phyloP scores from a whole-genome alignment of 2,329 filamentous ascomycete genomes.

The Tolypocladium tropicale region DNA sequence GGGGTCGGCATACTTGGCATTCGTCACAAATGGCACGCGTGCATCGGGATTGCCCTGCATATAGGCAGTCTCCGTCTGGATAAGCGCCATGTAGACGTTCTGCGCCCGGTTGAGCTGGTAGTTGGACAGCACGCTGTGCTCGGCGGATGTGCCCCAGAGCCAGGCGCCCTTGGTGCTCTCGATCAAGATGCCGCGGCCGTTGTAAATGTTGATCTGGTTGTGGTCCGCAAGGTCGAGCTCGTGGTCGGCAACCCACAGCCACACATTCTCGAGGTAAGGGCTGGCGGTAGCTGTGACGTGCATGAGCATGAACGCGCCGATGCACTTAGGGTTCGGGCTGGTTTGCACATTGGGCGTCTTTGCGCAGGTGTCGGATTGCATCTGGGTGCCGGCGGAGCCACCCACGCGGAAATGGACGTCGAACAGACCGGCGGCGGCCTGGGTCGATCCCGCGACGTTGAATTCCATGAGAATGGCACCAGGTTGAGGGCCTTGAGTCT shows the following conservation, averaged over 20 bases:
- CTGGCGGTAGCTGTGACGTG: constrained; percentile 53
- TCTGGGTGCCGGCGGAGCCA: constrained; percentile 71
- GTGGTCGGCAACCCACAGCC: constrained; percentile 88
- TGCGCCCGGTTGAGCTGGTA: constrained; percentile 72
- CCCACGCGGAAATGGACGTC: constrained; percentile 94
- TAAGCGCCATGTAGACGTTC: constrained; percentile 71
- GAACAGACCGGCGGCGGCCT: constrained; percentile 75
- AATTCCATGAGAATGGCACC: constrained; percentile 88
- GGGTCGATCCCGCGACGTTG: constrained; percentile 62
- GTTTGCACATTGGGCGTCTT: constrained; percentile 61
- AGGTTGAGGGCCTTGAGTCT: constrained; percentile 71
- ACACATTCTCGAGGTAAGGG: constrained; percentile 78
- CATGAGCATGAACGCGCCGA: constrained; percentile 62
- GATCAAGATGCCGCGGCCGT: constrained; percentile 72
- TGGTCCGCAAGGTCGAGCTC: constrained; percentile 68
- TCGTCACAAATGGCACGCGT: constrained; percentile 51
- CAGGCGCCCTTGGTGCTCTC: constrained; percentile 67
- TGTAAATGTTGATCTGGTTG: constrained; percentile 79
- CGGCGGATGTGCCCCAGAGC: constrained; percentile 67
- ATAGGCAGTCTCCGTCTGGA: constrained; percentile 86
- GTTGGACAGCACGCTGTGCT: constrained; percentile 64
- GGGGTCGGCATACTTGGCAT: constrained; percentile 53
- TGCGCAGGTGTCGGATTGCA: constrained; percentile 69
- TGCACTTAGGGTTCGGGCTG: constrained; percentile 54
- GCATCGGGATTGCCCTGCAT: constrained; percentile 77